Evolutionary conservation across 805 yeast species (phyloP), one percentile per base, ranked within the genome.

Genomic region (Yarrowia porcina): DNA sequence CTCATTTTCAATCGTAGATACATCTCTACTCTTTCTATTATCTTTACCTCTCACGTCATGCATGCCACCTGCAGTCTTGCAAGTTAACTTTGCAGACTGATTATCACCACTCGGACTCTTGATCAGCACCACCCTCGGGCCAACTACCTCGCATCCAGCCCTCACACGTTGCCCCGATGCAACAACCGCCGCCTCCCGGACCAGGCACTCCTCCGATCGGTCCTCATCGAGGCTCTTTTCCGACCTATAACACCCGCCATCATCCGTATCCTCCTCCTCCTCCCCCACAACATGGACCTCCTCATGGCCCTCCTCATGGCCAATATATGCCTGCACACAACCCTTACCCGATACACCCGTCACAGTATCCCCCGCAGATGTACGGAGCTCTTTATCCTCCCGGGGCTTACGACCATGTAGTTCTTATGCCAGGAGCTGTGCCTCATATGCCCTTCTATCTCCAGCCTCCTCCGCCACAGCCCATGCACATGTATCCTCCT

Each of bases 181-280:
- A 23, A 42, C 35, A 33, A 35, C 50, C 30, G 27, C 18, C 63
- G 25, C 50, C 36, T 12, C 41, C 47, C 30, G 57, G 57, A 32
- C 39, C 56, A 7, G 56, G 56, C 4, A 30, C 54, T 1, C 54
- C 54, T 3, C 54, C 54, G 18, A 20, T 47, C 17, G 54, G 54
- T 13, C 54, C 54, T 3, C 54, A 47, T 6, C 13, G 54, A 30
- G 54, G 54, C 35, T 18, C 54, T 2, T 47, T 47, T 17, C 23
- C 33, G 18, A 3, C 54, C 18, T 47, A 30, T 18, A 32, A 32
- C 38, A 32, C 54, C 27, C 38, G 54, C 3, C 54, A 47, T 13
- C 54, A 47, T 47, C 54, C 54, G 10, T 47, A 47, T 5, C 38
- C 54, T 18, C 54, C 54, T 15, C 54, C 54, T 10, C 54, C 35